These are phyloP conservation scores for Friedmanniomyces endolithicus DNA, from an alignment of 495 filamentous ascomycete genomes.

Conservation along the genomic window DNA sequence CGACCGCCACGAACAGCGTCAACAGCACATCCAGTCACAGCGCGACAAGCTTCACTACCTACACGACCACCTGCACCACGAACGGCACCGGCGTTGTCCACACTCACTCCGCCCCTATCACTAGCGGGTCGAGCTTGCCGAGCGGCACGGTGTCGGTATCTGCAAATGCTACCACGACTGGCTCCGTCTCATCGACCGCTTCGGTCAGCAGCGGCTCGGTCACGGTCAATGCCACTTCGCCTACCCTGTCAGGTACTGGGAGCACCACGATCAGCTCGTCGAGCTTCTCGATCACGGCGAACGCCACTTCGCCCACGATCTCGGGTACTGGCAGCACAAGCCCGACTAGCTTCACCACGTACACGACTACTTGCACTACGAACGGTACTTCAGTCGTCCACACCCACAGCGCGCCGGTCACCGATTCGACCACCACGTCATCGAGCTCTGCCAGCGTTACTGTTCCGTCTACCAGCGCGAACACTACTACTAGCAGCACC, in stretches of 20 bases:
- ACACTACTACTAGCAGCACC: not conserved
- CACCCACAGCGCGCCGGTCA: slow-evolving; percentile 1
- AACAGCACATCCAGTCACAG: not conserved
- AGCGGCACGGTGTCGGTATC: not conserved
- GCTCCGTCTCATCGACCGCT: not conserved
- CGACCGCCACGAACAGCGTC: too few relatives aligned
- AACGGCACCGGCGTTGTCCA: not conserved
- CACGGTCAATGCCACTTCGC: not conserved
- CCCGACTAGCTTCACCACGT: not conserved
- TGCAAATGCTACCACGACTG: not conserved
- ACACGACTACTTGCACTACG: not conserved
- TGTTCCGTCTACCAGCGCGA: not conserved
- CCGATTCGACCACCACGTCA: not conserved
- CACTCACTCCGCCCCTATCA: not conserved
- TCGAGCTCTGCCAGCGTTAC: not conserved
- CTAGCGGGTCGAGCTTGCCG: not conserved
- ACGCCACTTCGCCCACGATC: not conserved
- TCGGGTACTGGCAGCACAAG: not conserved
- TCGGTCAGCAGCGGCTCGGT: not conserved
- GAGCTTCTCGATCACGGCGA: not conserved
- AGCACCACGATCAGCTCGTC: not conserved
- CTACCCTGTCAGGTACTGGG: not conserved
- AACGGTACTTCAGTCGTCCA: slow-evolving; percentile 1
- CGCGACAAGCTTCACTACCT: not conserved
- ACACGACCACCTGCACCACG: not conserved